Conservation (phyloP, 2,329 filamentous ascomycete species). For the Colletotrichum sp. region DNA sequence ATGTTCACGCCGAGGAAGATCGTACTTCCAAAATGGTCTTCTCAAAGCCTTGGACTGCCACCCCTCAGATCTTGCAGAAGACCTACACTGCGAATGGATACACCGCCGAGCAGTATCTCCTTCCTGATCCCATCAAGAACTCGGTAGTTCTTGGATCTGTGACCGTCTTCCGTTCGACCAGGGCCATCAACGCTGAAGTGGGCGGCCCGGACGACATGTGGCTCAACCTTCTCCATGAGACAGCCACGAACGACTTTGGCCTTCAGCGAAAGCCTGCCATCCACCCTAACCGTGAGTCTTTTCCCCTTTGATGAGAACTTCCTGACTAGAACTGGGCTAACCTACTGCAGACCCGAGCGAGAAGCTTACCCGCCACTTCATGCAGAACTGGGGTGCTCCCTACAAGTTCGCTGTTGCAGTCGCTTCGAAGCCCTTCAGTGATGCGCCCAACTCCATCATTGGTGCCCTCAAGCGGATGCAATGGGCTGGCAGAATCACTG, state of each 20-base stretch:
- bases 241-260: constrained; percentile 37
- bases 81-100: background rate
- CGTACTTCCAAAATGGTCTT: background rate
- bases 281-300: constrained; percentile 34
- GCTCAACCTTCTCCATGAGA: constrained; percentile 43
- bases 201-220: constrained; percentile 69
- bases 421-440: constrained; percentile 51
- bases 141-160: constrained; percentile 51
- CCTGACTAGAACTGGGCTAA: constrained; percentile 24
- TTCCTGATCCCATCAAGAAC: constrained; percentile 45
- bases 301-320: constrained; percentile 7
- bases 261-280: constrained; percentile 47
- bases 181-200: constrained; percentile 50
- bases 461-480: constrained; percentile 56
- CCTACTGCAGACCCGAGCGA: constrained; percentile 38
- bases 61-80: constrained; percentile 21
- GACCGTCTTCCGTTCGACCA: constrained; percentile 62
- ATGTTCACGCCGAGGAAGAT: constrained; percentile 22
- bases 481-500: constrained; percentile 55
- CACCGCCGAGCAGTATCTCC: constrained; percentile 30
- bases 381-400: constrained; percentile 64
- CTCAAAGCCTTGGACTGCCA: background rate
- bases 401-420: constrained; percentile 70
- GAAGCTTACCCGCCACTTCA: constrained; percentile 55
- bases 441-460: constrained; percentile 53